Evolutionary conservation across 2,329 filamentous ascomycete genomes (phyloP).

Genomic region (Phoma herbarum): DNA sequence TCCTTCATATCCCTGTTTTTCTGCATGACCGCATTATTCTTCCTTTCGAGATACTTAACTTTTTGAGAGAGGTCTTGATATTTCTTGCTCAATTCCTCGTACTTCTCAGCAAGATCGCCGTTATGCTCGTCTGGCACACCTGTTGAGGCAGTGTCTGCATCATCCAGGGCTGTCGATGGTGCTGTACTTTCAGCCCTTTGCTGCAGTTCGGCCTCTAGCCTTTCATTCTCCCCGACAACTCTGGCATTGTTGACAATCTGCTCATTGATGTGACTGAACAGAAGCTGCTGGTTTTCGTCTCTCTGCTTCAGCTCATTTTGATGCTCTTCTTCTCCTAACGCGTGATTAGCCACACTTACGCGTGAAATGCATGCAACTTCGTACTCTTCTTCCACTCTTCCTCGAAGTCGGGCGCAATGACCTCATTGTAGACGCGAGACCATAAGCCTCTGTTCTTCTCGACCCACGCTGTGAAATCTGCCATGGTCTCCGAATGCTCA

Average conservation of each 20-base stretch:
- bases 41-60: constrained; percentile 45
- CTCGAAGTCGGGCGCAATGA: constrained; percentile 44
- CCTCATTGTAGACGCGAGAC: constrained; percentile 47
- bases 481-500: constrained; percentile 32
- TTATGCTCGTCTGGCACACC: constrained; percentile 37
- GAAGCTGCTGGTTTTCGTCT: constrained; percentile 40
- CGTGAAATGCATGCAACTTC: constrained; percentile 2
- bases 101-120: constrained; percentile 39
- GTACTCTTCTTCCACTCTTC: constrained; percentile 48
- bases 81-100: constrained; percentile 45
- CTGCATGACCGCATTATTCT: constrained; percentile 45
- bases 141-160: constrained; percentile 1
- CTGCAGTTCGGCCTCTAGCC: constrained; percentile 30
- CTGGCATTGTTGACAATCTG: constrained; percentile 39
- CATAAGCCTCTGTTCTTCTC: constrained; percentile 40
- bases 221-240: constrained; percentile 37
- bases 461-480: constrained; percentile 40
- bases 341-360: not conserved
- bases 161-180: constrained; percentile 8
- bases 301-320: constrained; percentile 37
- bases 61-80: constrained; percentile 40
- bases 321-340: constrained; percentile 38
- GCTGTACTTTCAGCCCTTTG: constrained; percentile 14
- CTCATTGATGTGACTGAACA: constrained; percentile 38
- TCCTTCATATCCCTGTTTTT: constrained; percentile 53